Evolutionary conservation across 2,329 filamentous ascomycete genomes (phyloP), one percentile per base, ranked within the genome.

Genomic region (Penicillium aurantiogriseum): DNA sequence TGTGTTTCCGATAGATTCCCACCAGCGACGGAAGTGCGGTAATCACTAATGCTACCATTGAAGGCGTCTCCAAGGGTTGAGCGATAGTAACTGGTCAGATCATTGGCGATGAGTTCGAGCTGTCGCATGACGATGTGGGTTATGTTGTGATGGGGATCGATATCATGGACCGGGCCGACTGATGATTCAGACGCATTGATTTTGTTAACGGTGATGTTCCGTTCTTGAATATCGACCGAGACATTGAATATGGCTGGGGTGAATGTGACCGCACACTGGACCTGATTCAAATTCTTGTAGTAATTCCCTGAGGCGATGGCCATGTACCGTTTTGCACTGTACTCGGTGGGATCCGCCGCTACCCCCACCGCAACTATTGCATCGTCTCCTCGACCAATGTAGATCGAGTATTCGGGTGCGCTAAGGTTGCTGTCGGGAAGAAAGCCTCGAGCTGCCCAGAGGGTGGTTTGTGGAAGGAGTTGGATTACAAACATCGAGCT

Each of bases 21-120:
- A 31, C 27, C 46, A 11, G 43, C 35, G 13, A 57, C 35, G 5
- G 50, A 40, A 3, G 50, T 57, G 19, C 43, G 43, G 8, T 54
- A 57, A n/a, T 57, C 55, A 15, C 49, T 57, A 21, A 57, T 57
- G n/a, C 55, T 57, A 10, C 50, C 55, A 19, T 57, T 57, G 38
- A 54, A 57, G n/a, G 55, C 50, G 29, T 57, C 55, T 1, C 50
- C 55, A 15, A 57, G 19, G 0, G 50, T 47, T 5, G 55, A 57
- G 35, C 55, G 55, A 15, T 57, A 54, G 31, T 43, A 54, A 33
- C 55, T 54, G 2, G 55, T 57, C 13, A 48, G 36, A 25, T 54
- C 55, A 15, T 57, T 57, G 15, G 55, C 13, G 10, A 57, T 57
- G 13, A 57, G 49, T 39, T 57, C 50, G 11, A 57, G 42, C 15